Conservation (phyloP, 306 rosid species). For the Amphicarpaea edgeworthii region DNA sequence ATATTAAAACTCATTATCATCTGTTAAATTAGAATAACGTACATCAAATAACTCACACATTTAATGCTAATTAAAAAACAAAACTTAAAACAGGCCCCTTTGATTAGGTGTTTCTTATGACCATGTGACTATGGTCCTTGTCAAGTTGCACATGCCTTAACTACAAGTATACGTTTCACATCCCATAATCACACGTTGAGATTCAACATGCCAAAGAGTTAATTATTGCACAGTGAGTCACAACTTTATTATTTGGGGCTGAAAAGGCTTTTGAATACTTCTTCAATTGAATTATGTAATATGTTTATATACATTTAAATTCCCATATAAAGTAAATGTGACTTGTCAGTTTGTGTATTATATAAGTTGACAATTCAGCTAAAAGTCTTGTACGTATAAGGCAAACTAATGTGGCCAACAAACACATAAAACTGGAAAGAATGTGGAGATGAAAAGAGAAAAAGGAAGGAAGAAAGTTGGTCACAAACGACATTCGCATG, state of each 20-base stretch:
- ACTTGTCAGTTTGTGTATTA: background rate
- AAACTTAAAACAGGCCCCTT: background rate
- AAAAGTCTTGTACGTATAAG: conserved; percentile 1
- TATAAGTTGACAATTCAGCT: conserved; percentile 3
- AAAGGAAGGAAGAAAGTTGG: background rate
- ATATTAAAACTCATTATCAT: no score
- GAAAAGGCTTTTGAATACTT: conserved; percentile 3
- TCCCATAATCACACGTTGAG: conserved; percentile 4
- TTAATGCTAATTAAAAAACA: no score
- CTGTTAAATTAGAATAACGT: background rate
- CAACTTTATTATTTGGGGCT: background rate
- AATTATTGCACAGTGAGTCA: background rate
- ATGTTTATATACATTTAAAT: background rate
- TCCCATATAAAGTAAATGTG: background rate
- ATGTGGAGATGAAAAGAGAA: background rate
- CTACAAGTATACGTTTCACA: conserved; percentile 10
- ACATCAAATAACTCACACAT: no score
- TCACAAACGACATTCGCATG: conserved; percentile 24
- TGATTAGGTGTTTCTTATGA: conserved; percentile 9
- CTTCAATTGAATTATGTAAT: background rate
- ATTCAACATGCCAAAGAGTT: conserved; percentile 5
- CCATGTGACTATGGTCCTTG: conserved; percentile 24
- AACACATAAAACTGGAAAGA: conserved; percentile 18
- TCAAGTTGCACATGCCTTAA: conserved; percentile 36
- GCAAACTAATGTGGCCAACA: background rate